These are phyloP conservation scores for Gautieria morchelliformis DNA, from an alignment of 768 basidiomycete genomes.

Conservation along the genomic window DNA sequence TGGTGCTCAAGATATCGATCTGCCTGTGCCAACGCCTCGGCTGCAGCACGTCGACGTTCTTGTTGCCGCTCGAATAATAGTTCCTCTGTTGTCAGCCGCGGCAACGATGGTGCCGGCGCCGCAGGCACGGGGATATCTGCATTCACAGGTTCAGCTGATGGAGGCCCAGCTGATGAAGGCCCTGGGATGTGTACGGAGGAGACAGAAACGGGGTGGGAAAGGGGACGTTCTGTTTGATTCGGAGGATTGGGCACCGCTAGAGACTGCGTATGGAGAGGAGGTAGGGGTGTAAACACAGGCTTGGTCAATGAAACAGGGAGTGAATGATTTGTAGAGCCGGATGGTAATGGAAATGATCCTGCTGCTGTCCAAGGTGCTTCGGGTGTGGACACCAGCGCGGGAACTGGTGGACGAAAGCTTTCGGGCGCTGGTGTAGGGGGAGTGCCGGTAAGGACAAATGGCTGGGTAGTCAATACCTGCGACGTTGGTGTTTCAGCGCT, in stretches of 20 bases:
- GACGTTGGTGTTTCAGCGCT: background rate
- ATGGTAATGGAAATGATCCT: conserved; percentile 9
- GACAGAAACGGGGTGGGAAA: background rate
- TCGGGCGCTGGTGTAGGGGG: conserved; percentile 15
- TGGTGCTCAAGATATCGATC: background rate
- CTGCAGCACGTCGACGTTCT: background rate
- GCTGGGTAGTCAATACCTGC: conserved; percentile 1
- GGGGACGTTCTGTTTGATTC: background rate
- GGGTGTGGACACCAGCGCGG: conserved; percentile 15
- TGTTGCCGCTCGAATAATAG: background rate
- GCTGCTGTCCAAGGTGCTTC: conserved; percentile 6
- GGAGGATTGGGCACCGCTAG: too few relatives aligned
- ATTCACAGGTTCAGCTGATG: background rate
- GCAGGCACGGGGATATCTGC: background rate
- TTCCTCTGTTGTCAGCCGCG: background rate
- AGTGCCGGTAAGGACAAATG: conserved; percentile 17
- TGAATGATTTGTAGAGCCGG: conserved; percentile 7
- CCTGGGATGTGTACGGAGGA: background rate
- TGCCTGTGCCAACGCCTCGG: background rate
- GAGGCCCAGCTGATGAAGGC: background rate
- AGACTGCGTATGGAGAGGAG: too few relatives aligned
- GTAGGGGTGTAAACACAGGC: background rate
- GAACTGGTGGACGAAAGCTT: conserved; percentile 7
- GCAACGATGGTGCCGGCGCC: background rate
- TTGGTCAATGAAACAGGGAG: background rate